Evolutionary conservation across 2,329 filamentous ascomycete species (phyloP).

Genomic region (Cladophialophora carrionii): DNA sequence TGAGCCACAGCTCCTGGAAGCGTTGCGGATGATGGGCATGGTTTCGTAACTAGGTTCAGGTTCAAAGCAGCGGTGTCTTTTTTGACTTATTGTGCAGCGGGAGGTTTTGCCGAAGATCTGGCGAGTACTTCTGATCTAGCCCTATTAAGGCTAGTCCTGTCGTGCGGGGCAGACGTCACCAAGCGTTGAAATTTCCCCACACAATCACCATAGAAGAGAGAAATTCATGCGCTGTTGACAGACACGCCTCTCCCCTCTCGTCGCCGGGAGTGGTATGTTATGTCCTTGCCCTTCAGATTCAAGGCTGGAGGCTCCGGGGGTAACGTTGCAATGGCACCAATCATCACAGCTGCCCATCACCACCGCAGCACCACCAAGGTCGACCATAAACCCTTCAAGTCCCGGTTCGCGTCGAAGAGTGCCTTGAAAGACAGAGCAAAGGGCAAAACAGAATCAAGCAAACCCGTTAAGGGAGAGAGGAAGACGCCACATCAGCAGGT

Average conservation of each 20-base stretch:
- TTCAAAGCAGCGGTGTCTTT: not conserved
- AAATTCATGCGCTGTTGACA: conserved; percentile 5
- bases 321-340: conserved; percentile 72
- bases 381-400: conserved; percentile 88
- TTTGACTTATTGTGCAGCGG: no score
- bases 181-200: conserved; percentile 3
- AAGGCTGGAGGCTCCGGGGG: conserved; percentile 71
- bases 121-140: not conserved
- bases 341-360: conserved; percentile 69
- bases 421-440: conserved; percentile 82
- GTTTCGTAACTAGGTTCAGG: no score
- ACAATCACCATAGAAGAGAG: not conserved
- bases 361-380: conserved; percentile 92
- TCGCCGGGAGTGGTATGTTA: conserved; percentile 7
- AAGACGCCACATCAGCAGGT: conserved; percentile 94
- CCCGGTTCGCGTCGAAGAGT: conserved; percentile 84
- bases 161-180: not conserved
- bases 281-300: conserved; percentile 78
- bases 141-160: not conserved
- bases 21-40: no score
- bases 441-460: conserved; percentile 72
- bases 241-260: not conserved
- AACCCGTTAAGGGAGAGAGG: conserved; percentile 67
- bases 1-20: no score
- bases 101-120: not conserved